Evolutionary conservation across 352 stramenopile species (phyloP).

Genomic region (Phytophthora constricta): DNA sequence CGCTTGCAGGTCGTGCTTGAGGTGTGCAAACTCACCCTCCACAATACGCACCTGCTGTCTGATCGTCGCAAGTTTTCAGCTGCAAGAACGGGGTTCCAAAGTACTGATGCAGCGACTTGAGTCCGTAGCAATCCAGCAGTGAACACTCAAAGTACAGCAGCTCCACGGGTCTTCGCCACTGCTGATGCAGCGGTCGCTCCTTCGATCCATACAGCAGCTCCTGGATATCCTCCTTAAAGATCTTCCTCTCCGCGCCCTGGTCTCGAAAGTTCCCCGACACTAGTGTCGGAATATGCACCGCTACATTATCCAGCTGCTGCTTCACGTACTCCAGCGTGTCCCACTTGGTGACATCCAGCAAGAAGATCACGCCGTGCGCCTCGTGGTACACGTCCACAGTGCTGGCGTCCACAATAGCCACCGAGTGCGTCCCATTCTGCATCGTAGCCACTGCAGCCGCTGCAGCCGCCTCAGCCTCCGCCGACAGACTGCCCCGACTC

Average conservation of each 20-base stretch:
- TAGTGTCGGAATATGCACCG: constrained; percentile 78
- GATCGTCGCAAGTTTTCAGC: constrained; percentile 78
- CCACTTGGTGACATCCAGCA: constrained; percentile 86
- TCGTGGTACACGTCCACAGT: constrained; percentile 92
- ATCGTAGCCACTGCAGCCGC: constrained; percentile 16
- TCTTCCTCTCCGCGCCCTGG: constrained; percentile 65
- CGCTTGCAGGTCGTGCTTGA: constrained; percentile 77
- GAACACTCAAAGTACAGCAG: constrained; percentile 88
- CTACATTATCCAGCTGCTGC: constrained; percentile 72
- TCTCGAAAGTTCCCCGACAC: constrained; percentile 88
- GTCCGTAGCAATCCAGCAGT: constrained; percentile 83
- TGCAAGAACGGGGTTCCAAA: constrained; percentile 87
- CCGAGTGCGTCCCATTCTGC: constrained; percentile 53
- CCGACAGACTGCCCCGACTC: constrained; percentile 21
- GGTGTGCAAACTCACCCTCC: constrained; percentile 68
- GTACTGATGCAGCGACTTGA: constrained; percentile 87
- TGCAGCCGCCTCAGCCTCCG: constrained; percentile 32
- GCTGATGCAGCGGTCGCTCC: constrained; percentile 39
- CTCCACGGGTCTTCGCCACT: constrained; percentile 59
- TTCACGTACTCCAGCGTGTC: constrained; percentile 87
- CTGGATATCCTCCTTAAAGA: constrained; percentile 89
- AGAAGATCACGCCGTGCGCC: constrained; percentile 88
- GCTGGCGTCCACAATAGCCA: constrained; percentile 82
- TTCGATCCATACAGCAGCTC: constrained; percentile 66
- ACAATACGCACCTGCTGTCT: constrained; percentile 79